phyloP scores from a whole-genome alignment of 192 early-diverging fungal genomes.

The Coemansia sp. region DNA sequence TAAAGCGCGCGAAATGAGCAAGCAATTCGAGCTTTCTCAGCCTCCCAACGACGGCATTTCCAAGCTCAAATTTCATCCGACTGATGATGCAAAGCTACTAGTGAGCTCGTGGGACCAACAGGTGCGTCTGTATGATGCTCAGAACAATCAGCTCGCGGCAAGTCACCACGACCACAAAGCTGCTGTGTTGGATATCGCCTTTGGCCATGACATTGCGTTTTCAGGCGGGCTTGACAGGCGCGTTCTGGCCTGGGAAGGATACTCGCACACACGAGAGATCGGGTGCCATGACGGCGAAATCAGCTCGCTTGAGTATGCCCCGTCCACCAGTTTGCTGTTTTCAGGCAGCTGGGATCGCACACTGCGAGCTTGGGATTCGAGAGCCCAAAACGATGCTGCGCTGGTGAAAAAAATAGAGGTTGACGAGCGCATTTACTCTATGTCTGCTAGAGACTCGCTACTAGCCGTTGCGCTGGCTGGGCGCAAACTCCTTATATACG shows the following conservation, averaged over 20 bases:
- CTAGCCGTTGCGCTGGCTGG: constrained; percentile 82
- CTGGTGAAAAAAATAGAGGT: constrained; percentile 16
- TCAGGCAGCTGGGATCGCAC: constrained; percentile 94
- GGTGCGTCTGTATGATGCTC: constrained; percentile 80
- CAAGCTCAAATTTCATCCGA: constrained; percentile 66
- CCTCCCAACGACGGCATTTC: constrained; percentile 88
- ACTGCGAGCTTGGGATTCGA: constrained; percentile 57
- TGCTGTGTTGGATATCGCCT: constrained; percentile 78
- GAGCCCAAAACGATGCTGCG: constrained; percentile 50
- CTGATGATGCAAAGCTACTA: constrained; percentile 64
- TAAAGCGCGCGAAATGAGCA: constrained; percentile 20
- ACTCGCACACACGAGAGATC: constrained; percentile 56
- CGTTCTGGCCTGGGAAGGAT: constrained; percentile 68
- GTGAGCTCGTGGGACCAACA: constrained; percentile 91
- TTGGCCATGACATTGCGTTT: constrained; percentile 59
- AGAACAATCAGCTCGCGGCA: constrained; percentile 56
- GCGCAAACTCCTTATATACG: constrained; percentile 76
- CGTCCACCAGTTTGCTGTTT: constrained; percentile 58
- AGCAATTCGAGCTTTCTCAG: constrained; percentile 70
- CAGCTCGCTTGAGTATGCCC: constrained; percentile 63
- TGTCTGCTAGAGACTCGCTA: constrained; percentile 72
- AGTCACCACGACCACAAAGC: constrained; percentile 62
- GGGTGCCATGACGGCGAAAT: constrained; percentile 82
- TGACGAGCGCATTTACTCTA: constrained; percentile 75
- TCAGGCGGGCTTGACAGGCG: constrained; percentile 75